Evolutionary conservation across 139 green algal genomes (phyloP).

Genomic region (Chlamydomonas schloesseri): DNA sequence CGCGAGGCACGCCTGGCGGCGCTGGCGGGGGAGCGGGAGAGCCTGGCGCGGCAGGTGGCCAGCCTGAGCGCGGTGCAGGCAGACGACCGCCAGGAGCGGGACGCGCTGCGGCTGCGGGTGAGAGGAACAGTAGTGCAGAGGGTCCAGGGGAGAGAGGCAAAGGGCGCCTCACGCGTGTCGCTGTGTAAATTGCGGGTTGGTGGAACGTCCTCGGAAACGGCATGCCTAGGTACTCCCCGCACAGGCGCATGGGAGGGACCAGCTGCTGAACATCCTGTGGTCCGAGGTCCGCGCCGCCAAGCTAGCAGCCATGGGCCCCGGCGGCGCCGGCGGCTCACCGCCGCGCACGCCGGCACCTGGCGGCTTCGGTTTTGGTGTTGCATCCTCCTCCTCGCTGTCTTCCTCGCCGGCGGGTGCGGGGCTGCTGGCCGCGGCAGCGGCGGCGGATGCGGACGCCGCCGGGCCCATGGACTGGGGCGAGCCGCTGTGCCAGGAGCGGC

Average conservation of each 20-base stretch:
- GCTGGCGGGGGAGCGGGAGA: slow-evolving; percentile 8
- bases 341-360: background rate
- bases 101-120: slow-evolving; percentile 29
- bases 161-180: too few species aligned
- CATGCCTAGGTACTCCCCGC: background rate
- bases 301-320: background rate
- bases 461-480: slow-evolving; percentile 22
- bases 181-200: too few species aligned
- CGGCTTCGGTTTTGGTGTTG: background rate
- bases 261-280: slow-evolving; percentile 30
- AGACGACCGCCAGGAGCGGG: slow-evolving; percentile 34
- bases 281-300: slow-evolving; percentile 14
- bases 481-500: background rate
- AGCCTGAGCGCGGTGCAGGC: background rate
- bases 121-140: background rate
- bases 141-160: too few species aligned
- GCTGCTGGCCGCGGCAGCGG: background rate
- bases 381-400: background rate
- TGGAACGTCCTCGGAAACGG: too few species aligned
- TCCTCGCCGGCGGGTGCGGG: background rate
- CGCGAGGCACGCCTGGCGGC: slow-evolving; percentile 12
- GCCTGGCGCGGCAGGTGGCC: slow-evolving; percentile 29
- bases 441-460: background rate
- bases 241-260: slow-evolving; percentile 25
- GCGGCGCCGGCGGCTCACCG: background rate